A percentile compares a stretch with the other conserved stretches of the same genome.
Evolutionary conservation across 805 yeast species (phyloP).

Genomic region (Hanseniaspora pseudoguilliermondii): DNA sequence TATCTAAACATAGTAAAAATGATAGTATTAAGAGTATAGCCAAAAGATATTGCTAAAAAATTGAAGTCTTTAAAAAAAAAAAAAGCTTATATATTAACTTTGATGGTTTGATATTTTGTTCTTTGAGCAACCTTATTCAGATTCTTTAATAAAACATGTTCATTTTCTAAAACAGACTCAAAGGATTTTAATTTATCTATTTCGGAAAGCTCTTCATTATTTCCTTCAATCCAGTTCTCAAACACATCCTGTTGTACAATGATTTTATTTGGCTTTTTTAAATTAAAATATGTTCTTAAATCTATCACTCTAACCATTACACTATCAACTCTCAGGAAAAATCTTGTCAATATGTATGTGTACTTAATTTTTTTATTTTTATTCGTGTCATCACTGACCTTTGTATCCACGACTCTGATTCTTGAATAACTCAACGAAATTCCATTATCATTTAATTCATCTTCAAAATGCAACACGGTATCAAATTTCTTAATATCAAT

Average conservation of each 20-base stretch:
- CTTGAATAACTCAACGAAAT: slow-evolving; percentile 64
- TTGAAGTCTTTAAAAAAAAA: background rate
- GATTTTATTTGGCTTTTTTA: slow-evolving; percentile 13
- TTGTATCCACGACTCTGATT: slow-evolving; percentile 76
- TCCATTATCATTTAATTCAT: slow-evolving; percentile 94
- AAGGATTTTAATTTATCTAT: slow-evolving; percentile 2
- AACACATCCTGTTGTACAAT: slow-evolving; percentile 29
- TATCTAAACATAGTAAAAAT: slow-evolving; percentile 31
- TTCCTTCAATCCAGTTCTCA: background rate
- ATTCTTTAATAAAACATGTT: background rate
- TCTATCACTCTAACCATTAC: slow-evolving; percentile 77
- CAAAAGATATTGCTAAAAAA: background rate
- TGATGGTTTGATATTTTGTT: background rate
- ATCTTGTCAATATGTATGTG: slow-evolving; percentile 50
- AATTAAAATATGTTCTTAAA: slow-evolving; percentile 69
- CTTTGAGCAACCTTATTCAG: background rate
- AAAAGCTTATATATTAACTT: background rate
- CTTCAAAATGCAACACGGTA: slow-evolving; percentile 81
- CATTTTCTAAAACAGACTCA: slow-evolving; percentile 3
- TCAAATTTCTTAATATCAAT: slow-evolving; percentile 85
- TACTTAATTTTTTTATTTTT: slow-evolving; percentile 6
- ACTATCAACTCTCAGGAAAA: slow-evolving; percentile 80
- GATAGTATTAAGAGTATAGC: background rate
- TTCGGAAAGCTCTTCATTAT: background rate
- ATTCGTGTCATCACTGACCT: slow-evolving; percentile 30